Evolutionary conservation across 257 asterid genomes (phyloP), one percentile per base, ranked within the genome.

Genomic region (Nicotiana tabacum): DNA sequence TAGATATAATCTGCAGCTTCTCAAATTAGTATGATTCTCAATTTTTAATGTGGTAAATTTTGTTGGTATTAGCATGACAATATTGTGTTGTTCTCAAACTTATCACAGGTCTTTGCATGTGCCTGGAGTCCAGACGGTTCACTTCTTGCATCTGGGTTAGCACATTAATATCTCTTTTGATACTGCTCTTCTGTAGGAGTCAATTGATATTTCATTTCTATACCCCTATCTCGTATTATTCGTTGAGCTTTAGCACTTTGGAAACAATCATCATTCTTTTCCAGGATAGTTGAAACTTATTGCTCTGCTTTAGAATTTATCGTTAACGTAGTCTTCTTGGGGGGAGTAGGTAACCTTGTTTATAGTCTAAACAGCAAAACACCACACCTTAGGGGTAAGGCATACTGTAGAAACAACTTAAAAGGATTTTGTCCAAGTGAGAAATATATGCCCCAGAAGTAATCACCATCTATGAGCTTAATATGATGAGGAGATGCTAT

Each of bases 141-240:
- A 82, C 94, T 96, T 89, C 98, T 96, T 89, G 99, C 99, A 82
- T 93, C 99, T 82, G 99, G 99, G 99, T 96, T 81, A 81, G 97
- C 86, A 85, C 83, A 53, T 39, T 51, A 76, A 35, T 51, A 76
- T 76, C 53, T 51, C 29, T 29, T 61, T 76, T 76, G 29, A 51
- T 76, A 43, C 80, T 51, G 43, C 62, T 76, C 24, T 51, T 15
- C 4, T 51, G 15, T 29, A 51, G 46, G 46, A 76, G 30, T 57
- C 80, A 53, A 35, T 30, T 76, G 58, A 76, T 51, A 76, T 76
- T 51, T n/a, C 27, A 51, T 27, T 74, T 27, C 30, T 76, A 51
- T 76, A 48, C 46, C 30, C 80, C 64, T 51, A 13, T 27, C 64
- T 29, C 64, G 18, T 53, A 53, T 53, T 60, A 29, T 51, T 76